phyloP scores from a whole-genome alignment of 768 basidiomycete species.

The Psilocybe cyanescens region DNA sequence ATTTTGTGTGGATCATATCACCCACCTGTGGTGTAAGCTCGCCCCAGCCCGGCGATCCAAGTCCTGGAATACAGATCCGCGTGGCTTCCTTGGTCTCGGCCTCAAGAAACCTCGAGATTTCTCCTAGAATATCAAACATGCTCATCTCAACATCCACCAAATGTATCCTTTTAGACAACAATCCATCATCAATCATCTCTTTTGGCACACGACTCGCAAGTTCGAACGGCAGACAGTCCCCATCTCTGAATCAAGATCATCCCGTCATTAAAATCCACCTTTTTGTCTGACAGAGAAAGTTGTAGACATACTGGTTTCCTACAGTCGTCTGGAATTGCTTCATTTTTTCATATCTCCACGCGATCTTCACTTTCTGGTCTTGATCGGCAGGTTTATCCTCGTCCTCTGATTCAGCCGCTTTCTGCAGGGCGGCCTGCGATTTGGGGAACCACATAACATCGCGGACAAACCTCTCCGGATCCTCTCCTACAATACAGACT shows the following conservation, averaged over 20 bases:
- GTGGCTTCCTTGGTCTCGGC: constrained; percentile 38
- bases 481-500: constrained; percentile 66
- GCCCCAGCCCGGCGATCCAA: constrained; percentile 76
- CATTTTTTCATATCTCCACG: constrained; percentile 97
- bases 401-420: constrained; percentile 28
- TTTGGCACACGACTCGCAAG: constrained; percentile 65
- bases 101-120: constrained; percentile 20
- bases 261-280: constrained; percentile 1
- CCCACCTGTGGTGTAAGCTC: constrained; percentile 60
- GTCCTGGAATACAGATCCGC: constrained; percentile 63
- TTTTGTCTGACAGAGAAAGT: background rate
- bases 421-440: constrained; percentile 15
- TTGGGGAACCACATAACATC: constrained; percentile 83
- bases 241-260: constrained; percentile 37
- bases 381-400: constrained; percentile 42
- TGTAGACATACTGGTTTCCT: constrained; percentile 23
- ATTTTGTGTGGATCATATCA: constrained; percentile 10
- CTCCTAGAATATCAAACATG: constrained; percentile 19
- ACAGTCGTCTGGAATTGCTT: constrained; percentile 91
- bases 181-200: constrained; percentile 48
- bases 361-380: constrained; percentile 83
- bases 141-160: constrained; percentile 19
- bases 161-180: constrained; percentile 28
- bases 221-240: constrained; percentile 74
- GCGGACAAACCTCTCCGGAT: constrained; percentile 57